Base-by-base conservation (phyloP, 164 flowering plant genomes). In the Cinnamomum chago region DNA sequence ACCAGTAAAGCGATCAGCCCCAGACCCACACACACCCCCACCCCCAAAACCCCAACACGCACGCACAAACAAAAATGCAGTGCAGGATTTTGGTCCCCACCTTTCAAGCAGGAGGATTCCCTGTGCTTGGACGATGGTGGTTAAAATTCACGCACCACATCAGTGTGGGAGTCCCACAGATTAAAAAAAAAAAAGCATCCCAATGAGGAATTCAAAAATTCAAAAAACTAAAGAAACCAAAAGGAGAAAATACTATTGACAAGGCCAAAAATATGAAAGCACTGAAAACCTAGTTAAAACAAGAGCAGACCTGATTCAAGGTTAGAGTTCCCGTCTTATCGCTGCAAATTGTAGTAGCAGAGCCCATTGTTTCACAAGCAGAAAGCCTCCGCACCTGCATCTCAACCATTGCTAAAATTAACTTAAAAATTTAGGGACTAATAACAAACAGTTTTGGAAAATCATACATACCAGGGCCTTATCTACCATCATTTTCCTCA, bases 321-420 rank as follows among this genome's bases (percentile, higher is more conserved):
- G 97, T 91, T 76, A 91, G 76, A 3, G 92, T 90, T 12, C 96
- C 93, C 1, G 93, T 90, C 73, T 91, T 91, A 58, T 91, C 93
- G 0, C 90, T 88, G 76, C 93, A 91, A 68, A 91, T 90, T 76
- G 88, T 80, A 62, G 73, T 86, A 28, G 88, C 91, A n/a, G 97
- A 92, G 27, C 94, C 97, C 97, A 92, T 92, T 9, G 97, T 92
- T 76, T 90, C 97, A 67, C 92, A 89, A 0, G 94, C 90, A 50
- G 92, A 81, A 9, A 89, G 86, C 79, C 88, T 90, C 73, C 80
- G 73, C 24, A 83, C 82, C 71, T 68, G 71, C 20, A 67, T 18
- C 5, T 40, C 55, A 47, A 40, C 40, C 55, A 68, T 23, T 5
- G 3, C 71, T 68, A 22, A 18, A 40, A 20, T 51, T 27, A 68